Evolutionary conservation across 2,329 filamentous ascomycete genomes (phyloP), one percentile per base, ranked within the genome.

Genomic region (Trichoderma sp.): DNA sequence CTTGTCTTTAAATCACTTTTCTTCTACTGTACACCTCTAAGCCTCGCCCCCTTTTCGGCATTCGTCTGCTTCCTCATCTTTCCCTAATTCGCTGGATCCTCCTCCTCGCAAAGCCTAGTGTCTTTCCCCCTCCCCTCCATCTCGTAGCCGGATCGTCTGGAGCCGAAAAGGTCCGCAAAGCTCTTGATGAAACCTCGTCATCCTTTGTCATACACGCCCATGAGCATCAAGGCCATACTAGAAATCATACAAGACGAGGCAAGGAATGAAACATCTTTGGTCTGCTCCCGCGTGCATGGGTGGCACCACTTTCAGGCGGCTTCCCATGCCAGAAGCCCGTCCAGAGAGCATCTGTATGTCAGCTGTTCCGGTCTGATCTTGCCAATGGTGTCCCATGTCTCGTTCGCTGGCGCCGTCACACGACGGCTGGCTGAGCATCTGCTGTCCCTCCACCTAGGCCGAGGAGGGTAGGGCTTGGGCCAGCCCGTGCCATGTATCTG

Each of bases 371-470:
- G 52, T 34, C 53, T 48, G 56, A 48, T 50, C 32, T 53, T 27
- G 53, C 64, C 64, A 60, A 48, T 67, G 37, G 34, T 37, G 25
- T 60, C 53, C 39, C 27, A 25, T n/a, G 45, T 67, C 22, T 25
- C 13, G 50, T 39, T 45, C 29, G 52, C 50, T 53, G 35, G 50
- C 52, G 25, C 59, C 58, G 57, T 67, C 58, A 64, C 58, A 67
- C 66, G 50, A 63, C 50, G 66, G 66, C 66, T 57, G 66, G 58
- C 58, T 64, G 58, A 67, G 58, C 37, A 61, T 54, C 54, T 64
- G 37, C 19, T 67, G 66, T 48, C 39, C 66, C 54, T 56, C 52
- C 65, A 48, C 27, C 57, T 53, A 48, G 32, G 50, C 58, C 56
- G 13, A 61, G 29, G 52, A 37, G 52, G 58, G 52, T 45, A 56